phyloP scores from a whole-genome alignment of 441 rosid genomes.

The Melastoma candidum region DNA sequence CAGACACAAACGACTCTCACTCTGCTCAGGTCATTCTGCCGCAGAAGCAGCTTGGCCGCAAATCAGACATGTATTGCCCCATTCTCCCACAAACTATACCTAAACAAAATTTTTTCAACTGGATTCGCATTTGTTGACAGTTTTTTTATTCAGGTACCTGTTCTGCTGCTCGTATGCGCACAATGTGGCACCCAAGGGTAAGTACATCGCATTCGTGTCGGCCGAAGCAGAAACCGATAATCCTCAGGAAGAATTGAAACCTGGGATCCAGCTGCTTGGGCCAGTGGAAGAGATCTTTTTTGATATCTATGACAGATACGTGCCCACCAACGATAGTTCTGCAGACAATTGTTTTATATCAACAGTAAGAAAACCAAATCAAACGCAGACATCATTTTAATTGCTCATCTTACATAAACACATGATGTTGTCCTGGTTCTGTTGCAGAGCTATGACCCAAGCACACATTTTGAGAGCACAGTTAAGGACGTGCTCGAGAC shows the following conservation, averaged over 20 bases:
- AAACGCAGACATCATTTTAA: no score
- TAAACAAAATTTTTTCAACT: no score
- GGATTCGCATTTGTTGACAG: no score
- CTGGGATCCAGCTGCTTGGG: constrained; percentile 55
- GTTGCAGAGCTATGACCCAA: constrained; percentile 53
- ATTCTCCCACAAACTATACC: no score
- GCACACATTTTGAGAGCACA: constrained; percentile 62
- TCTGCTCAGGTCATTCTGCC: constrained; percentile 70
- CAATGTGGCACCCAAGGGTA: constrained; percentile 63
- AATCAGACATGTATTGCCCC: constrained; percentile 53
- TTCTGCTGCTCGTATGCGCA: constrained; percentile 74
- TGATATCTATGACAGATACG: constrained; percentile 50
- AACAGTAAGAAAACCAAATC: constrained; percentile 23
- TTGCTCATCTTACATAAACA: no score
- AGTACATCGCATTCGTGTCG: constrained; percentile 61
- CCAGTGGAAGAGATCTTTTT: constrained; percentile 49
- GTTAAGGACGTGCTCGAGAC: constrained; percentile 46
- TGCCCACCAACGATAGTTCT: constrained; percentile 31
- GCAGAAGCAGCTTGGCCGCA: constrained; percentile 66
- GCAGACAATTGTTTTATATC: constrained; percentile 57
- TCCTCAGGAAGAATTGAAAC: constrained; percentile 53
- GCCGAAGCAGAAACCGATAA: constrained; percentile 60
- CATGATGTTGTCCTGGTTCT: background rate
- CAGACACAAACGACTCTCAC: constrained; percentile 49
- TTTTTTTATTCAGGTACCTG: constrained; percentile 37